A percentile compares a stretch with the other conserved stretches of the same genome.
These are phyloP conservation scores for Penicillium samsonianum DNA, from an alignment of 495 filamentous ascomycete genomes.

Conservation along the genomic window DNA sequence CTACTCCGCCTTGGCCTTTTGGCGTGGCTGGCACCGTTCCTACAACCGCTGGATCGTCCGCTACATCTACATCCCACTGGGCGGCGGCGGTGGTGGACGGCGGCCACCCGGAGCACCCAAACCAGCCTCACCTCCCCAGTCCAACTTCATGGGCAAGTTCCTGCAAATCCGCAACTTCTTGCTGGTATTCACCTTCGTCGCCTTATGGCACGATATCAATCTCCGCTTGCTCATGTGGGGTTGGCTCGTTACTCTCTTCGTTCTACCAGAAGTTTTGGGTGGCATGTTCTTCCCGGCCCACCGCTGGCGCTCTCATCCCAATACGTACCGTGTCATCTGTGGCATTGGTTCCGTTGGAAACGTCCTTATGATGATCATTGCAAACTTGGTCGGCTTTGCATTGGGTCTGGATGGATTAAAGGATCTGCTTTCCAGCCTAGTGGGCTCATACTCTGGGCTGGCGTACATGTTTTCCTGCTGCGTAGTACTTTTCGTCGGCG, in stretches of 20 bases:
- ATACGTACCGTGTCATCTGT: constrained; percentile 74
- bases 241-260: constrained; percentile 92
- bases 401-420: constrained; percentile 86
- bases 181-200: constrained; percentile 94
- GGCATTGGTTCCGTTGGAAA: constrained; percentile 86
- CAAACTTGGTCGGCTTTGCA: constrained; percentile 93
- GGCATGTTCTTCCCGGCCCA: constrained; percentile 66
- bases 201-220: constrained; percentile 97
- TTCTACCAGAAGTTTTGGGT: constrained; percentile 82
- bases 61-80: constrained; percentile 93
- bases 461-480: constrained; percentile 72
- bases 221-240: constrained; percentile 93
- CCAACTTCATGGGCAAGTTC: constrained; percentile 32
- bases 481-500: constrained; percentile 73
- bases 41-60: constrained; percentile 93
- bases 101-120: constrained; percentile 18
- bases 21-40: constrained; percentile 92
- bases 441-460: constrained; percentile 71
- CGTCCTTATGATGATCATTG: constrained; percentile 92
- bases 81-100: constrained; percentile 57
- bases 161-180: constrained; percentile 66
- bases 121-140: constrained; percentile 19
- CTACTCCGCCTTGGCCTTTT: constrained; percentile 89
- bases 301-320: constrained; percentile 67
- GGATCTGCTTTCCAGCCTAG: constrained; percentile 70